Base-by-base conservation (phyloP, 1,284 basidiomycete genomes). In the Leccinum subspadiceum region DNA sequence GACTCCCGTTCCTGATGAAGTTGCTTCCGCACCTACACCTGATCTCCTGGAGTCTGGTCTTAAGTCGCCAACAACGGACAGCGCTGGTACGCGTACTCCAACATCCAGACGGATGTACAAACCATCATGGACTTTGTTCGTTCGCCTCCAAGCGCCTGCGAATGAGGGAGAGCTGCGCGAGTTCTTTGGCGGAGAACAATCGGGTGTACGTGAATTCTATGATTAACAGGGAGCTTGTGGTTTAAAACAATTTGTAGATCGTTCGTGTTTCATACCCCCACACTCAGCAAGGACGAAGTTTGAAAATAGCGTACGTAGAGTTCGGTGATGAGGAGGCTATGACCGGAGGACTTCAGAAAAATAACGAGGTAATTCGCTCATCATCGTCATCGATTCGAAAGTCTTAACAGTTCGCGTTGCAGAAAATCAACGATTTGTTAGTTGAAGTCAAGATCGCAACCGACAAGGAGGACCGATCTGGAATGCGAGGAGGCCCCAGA, bases 71-170 rank as follows among this genome's bases (percentile, higher is more conserved):
- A 78, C 76, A 33, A 83, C 81, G 24, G 86, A 87, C 59, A 80
- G 78, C 55, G 77, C 83, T 0, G 89, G 90, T 7, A 76, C 78
- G 33, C 80, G 88, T 57, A 89, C 88, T 41, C 88, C 90, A 24
- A 87, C 85, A 64, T 79, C 82, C 54, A 79, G 79, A 57, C 79
- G 84, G 63, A 80, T 84, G 3, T 76, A 82, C n/a, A 79, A 89
- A 51, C 86, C 92, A 75, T 90, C 91, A 8, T 92, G 88, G 84
- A 94, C 93, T 4, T 81, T 96, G 58, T 95, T 92, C 75, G 84
- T 94, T 81, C 85, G 89, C 63, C 79, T 92, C 72, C 78, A 81
- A 3, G 71, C 78, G 5, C 73, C 83, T 7, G 81, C 84, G 2
- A 81, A 76, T 10, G 93, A 96, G 64, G 71, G 77, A 0, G 90